phyloP scores from a whole-genome alignment of 331 rosid genomes.

The Malus hybrid region DNA sequence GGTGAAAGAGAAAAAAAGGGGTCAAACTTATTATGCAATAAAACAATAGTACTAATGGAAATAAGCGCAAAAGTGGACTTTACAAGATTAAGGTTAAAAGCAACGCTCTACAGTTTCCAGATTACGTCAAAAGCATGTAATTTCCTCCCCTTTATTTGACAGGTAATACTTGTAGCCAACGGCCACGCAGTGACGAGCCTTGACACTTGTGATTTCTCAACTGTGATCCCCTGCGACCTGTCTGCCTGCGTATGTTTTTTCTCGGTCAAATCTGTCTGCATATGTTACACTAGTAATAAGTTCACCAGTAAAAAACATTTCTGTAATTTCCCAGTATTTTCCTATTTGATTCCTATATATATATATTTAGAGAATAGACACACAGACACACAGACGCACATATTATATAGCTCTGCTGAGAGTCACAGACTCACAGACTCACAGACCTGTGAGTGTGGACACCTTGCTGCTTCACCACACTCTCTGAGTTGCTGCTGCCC shows the following conservation, averaged over 20 bases:
- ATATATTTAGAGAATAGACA: neutral
- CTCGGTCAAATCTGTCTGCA: neutral
- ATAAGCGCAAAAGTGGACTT: neutral
- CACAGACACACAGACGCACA: neutral
- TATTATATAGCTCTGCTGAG: constrained; percentile 31
- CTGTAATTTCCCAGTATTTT: neutral
- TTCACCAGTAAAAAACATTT: neutral
- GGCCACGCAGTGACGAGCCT: constrained; percentile 26
- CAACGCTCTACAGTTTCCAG: too few species aligned
- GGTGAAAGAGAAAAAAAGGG: neutral
- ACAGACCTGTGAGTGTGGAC: constrained; percentile 27
- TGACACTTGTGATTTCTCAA: constrained; percentile 51
- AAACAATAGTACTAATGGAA: neutral
- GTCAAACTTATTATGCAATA: neutral
- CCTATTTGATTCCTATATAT: neutral
- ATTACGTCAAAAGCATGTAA: too few species aligned
- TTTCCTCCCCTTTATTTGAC: neutral
- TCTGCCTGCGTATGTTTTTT: too few species aligned
- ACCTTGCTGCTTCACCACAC: constrained; percentile 16
- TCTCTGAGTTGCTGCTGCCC: constrained; percentile 11
- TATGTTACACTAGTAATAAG: neutral
- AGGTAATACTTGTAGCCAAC: constrained; percentile 5
- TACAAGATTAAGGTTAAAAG: neutral
- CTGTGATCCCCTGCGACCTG: constrained; percentile 25
- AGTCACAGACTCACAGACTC: constrained; percentile 16